Evolutionary conservation across 179 eudicot species (phyloP), one percentile per base, ranked within the genome.

Genomic region (Nepenthes alata): DNA sequence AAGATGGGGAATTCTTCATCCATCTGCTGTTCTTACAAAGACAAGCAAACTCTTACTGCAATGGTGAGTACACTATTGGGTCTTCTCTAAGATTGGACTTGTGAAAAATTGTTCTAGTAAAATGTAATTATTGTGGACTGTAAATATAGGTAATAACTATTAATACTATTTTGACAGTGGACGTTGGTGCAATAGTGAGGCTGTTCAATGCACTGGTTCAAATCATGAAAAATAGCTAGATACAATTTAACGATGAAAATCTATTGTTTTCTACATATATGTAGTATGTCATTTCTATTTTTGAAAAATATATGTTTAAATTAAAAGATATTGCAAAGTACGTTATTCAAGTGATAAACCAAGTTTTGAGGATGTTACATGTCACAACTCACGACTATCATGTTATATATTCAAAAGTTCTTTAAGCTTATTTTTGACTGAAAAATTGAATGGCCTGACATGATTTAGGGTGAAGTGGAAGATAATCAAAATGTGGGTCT

Each of bases 381-480:
- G 25, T 25, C 1, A 25, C 25, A 25, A 25, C 25, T 25, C 25
- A 25, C 25, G 1, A 25, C 25, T 49, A 9, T 11, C 10, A 49
- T 9, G 6, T 13, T 49, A 7, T 9, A 9, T 49, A 11, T 49
- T 1, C 12, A 52, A 11, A 52, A 4, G 14, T 45, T 47, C 3
- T 34, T 5, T 45, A 10, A 6, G 2, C 49, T 4, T 11, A 16
- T 35, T 53, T 5, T 62, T n/a, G 45, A 51, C 41, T 62, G 14
- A 14, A 14, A 3, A 11, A 11, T 50, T 13, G 36, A 37, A 13
- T 35, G n/a, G 11, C 41, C 50, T 60, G 61, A n/a, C 59, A 48
- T 66, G 62, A 14, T 37, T 55, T 72, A 84, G 95, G 80, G 55
- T 68, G 57, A 16, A 59, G 59, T 53, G 25, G 67, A 70, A 52